Percentiles rank a stretch among this genome's conserved stretches.
These are phyloP conservation scores for Aspergillus puulaauensis DNA, from an alignment of 2,329 filamentous ascomycete species.

Conservation along the genomic window DNA sequence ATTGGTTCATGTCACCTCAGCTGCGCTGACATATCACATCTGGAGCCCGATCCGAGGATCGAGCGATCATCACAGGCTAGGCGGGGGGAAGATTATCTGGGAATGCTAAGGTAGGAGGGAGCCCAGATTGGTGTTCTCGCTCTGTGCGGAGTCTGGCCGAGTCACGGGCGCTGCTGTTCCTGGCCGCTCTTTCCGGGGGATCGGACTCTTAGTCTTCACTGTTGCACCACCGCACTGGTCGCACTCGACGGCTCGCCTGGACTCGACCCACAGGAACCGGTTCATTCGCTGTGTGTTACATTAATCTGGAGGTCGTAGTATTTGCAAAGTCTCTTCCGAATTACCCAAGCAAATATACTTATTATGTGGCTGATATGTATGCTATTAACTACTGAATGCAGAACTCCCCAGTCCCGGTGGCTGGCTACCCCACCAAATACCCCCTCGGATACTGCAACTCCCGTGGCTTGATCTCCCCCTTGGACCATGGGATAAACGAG, in stretches of 20 bases:
- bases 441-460: slow-evolving; percentile 24
- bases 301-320: not conserved
- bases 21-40: slow-evolving; percentile 3
- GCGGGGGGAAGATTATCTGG: too few relatives aligned
- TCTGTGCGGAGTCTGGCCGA: too few relatives aligned
- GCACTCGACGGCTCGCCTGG: not conserved
- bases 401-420: not conserved
- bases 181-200: too few relatives aligned
- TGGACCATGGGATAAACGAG: slow-evolving; percentile 20
- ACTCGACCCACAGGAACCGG: not conserved
- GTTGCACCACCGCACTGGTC: not conserved
- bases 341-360: too few relatives aligned
- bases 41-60: not conserved
- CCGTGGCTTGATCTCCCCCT: slow-evolving; percentile 12
- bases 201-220: not conserved
- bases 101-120: not conserved
- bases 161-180: too few relatives aligned
- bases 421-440: slow-evolving; percentile 13
- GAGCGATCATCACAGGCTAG: slow-evolving; percentile 1
- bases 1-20: slow-evolving; percentile 6
- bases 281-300: not conserved
- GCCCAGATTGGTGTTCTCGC: not conserved
- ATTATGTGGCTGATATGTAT: not conserved
- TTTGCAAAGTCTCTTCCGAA: too few relatives aligned
- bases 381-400: not conserved